Percentiles rank a stretch among this genome's conserved stretches.
phyloP scores from a whole-genome alignment of 2,329 filamentous ascomycete genomes.

The Beauveria australis region DNA sequence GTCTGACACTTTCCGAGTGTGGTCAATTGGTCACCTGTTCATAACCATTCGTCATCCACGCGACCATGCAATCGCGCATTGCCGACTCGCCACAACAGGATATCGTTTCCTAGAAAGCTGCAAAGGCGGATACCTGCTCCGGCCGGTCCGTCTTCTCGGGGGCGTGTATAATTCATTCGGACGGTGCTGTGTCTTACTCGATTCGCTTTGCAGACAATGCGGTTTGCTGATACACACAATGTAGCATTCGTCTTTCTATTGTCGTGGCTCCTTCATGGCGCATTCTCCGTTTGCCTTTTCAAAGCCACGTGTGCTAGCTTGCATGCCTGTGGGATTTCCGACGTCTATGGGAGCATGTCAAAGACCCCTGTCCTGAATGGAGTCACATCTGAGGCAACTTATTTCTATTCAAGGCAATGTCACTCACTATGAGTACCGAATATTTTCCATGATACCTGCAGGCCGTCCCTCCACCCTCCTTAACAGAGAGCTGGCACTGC shows the following conservation, averaged over 20 bases:
- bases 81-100: background rate
- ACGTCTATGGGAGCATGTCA: too few species aligned
- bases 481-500: too few species aligned
- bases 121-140: background rate
- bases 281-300: too few species aligned
- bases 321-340: too few species aligned
- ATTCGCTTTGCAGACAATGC: background rate
- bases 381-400: too few species aligned
- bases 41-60: background rate
- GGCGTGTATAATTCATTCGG: background rate
- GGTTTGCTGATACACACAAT: background rate
- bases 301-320: too few species aligned
- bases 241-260: too few species aligned
- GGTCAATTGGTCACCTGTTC: constrained; percentile 4
- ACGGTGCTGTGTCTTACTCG: background rate
- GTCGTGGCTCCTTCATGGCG: too few species aligned
- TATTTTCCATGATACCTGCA: background rate
- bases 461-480: too few species aligned
- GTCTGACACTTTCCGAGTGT: background rate
- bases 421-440: background rate
- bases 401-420: background rate
- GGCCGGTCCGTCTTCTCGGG: background rate
- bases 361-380: too few species aligned
- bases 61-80: background rate
- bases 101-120: background rate